Percentiles rank a stretch among this genome's conserved stretches.
phyloP scores from a whole-genome alignment of 2,329 filamentous ascomycete genomes.

The Alternaria panax region DNA sequence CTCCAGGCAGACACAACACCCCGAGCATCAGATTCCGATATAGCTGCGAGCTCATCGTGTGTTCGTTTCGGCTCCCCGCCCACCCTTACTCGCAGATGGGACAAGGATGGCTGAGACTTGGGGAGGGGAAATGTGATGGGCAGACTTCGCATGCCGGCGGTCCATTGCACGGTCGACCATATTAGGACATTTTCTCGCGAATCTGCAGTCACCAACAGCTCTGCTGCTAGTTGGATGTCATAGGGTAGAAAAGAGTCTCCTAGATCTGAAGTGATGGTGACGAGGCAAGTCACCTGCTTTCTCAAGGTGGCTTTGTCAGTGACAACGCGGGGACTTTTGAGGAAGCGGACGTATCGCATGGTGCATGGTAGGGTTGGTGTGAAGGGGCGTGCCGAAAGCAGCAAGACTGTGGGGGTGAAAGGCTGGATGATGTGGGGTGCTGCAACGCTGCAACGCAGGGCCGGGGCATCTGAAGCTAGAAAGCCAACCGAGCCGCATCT shows the following conservation, averaged over 20 bases:
- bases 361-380: conserved; percentile 1
- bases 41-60: conserved; percentile 39
- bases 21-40: conserved; percentile 45
- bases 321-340: conserved; percentile 66
- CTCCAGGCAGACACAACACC: conserved; percentile 67
- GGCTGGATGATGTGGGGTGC: conserved; percentile 25
- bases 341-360: conserved; percentile 69
- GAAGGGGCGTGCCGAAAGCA: conserved; percentile 4
- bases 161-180: conserved; percentile 56
- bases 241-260: conserved; percentile 69
- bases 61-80: conserved; percentile 38
- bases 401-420: conserved; percentile 12
- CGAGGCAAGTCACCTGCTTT: conserved; percentile 46
- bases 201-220: conserved; percentile 41
- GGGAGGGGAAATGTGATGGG: conserved; percentile 54
- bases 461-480: conserved; percentile 6
- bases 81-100: conserved; percentile 52
- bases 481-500: conserved; percentile 16
- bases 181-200: conserved; percentile 49
- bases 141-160: conserved; percentile 53
- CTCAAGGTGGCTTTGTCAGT: conserved; percentile 40
- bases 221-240: conserved; percentile 54
- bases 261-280: conserved; percentile 74
- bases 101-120: conserved; percentile 47
- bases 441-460: conserved; percentile 5